Percentiles rank a stretch among this genome's conserved stretches.
Evolutionary conservation across 306 rosid species (phyloP).

Genomic region (Hippophae rhamnoides): DNA sequence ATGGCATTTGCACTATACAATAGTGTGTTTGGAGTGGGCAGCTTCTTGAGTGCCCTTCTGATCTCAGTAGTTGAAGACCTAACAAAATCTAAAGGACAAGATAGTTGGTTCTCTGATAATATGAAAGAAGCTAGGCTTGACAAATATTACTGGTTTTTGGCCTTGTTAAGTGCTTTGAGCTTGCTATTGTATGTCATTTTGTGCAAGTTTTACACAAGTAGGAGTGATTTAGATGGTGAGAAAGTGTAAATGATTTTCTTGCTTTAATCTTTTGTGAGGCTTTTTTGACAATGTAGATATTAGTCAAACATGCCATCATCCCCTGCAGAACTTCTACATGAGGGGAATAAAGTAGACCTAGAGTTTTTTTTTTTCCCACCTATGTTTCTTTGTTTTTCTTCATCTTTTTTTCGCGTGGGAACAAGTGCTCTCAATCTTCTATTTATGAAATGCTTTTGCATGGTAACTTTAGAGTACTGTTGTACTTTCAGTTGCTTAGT

Average conservation of each 20-base stretch:
- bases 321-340: no score
- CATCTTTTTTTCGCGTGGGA: no score
- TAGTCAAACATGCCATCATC: no score
- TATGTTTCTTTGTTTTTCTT: no score
- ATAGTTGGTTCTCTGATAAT: slow-evolving; percentile 82
- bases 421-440: no score
- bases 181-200: slow-evolving; percentile 42
- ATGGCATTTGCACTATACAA: slow-evolving; percentile 71
- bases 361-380: no score
- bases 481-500: no score
- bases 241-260: slow-evolving; percentile 21
- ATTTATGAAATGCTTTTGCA: no score
- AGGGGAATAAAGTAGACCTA: no score
- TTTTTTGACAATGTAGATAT: no score
- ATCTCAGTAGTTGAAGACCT: slow-evolving; percentile 51
- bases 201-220: slow-evolving; percentile 42
- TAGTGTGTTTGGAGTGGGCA: slow-evolving; percentile 90
- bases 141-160: slow-evolving; percentile 72
- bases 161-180: slow-evolving; percentile 43
- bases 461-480: no score
- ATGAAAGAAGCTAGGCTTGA: slow-evolving; percentile 72
- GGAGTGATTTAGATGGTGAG: slow-evolving; percentile 34
- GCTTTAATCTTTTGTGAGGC: background rate
- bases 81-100: slow-evolving; percentile 38
- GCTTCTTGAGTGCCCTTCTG: slow-evolving; percentile 74